phyloP scores from a whole-genome alignment of 164 flowering plant genomes.

The Vitis cinerea region DNA sequence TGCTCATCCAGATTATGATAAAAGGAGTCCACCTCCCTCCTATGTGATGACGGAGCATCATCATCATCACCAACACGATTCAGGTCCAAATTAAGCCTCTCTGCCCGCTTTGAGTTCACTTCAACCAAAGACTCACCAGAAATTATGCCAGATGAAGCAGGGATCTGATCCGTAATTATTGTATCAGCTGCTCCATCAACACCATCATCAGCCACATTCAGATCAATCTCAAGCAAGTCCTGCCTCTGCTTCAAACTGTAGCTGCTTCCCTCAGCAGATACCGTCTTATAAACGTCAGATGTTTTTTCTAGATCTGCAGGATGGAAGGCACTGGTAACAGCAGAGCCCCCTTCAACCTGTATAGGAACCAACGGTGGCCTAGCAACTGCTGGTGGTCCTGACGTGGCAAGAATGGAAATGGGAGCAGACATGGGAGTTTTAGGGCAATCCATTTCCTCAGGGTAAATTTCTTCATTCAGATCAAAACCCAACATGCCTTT shows the following conservation, averaged over 20 bases:
- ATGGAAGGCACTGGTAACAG: no score
- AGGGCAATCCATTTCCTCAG: neutral
- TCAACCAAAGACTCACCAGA: neutral
- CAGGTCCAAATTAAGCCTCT: neutral
- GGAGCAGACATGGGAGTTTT: neutral
- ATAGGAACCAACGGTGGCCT: no score
- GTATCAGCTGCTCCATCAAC: constrained; percentile 2
- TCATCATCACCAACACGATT: neutral
- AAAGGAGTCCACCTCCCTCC: neutral
- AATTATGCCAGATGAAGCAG: neutral
- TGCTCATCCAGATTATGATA: neutral
- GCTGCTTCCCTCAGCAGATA: neutral
- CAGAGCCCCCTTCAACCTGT: no score
- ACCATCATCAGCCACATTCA: constrained; percentile 2
- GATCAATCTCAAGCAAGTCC: neutral
- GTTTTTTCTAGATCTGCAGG: no score
- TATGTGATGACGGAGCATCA: neutral
- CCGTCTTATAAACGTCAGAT: neutral
- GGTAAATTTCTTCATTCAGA: constrained; percentile 1
- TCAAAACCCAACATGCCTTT: neutral
- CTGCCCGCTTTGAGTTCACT: constrained; percentile 2
- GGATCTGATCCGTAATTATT: neutral
- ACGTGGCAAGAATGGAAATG: neutral
- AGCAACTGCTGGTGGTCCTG: neutral
- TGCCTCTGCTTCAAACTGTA: neutral